Conservation (phyloP, 805 yeast species). For the Maudiozyma serrabonitensis region DNA sequence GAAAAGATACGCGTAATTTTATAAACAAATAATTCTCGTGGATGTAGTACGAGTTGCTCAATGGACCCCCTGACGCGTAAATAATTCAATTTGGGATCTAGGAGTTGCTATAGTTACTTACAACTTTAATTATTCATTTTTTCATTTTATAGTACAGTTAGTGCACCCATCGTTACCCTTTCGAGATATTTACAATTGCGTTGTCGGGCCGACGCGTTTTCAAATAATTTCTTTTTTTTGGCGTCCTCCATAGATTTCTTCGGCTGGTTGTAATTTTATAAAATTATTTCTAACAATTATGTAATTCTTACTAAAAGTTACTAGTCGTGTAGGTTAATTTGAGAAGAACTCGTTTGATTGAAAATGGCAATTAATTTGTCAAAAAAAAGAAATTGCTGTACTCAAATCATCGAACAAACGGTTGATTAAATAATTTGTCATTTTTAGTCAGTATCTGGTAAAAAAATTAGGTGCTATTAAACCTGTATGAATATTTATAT, state of each 20-base stretch:
- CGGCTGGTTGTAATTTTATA: not conserved
- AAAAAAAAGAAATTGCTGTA: no score
- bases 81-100: not conserved
- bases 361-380: no score
- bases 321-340: no score
- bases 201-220: slow-evolving; percentile 1
- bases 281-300: not conserved
- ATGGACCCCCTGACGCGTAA: not conserved
- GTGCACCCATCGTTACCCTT: not conserved
- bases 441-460: no score
- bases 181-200: not conserved
- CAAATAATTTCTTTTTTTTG: not conserved
- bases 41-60: not conserved
- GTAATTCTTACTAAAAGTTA: not conserved
- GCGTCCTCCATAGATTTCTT: not conserved
- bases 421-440: no score
- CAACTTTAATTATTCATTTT: no score
- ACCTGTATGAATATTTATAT: no score
- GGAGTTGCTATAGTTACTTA: not conserved
- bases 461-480: no score
- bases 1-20: not conserved
- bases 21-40: not conserved
- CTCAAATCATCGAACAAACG: no score
- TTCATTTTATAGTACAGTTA: no score
- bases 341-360: no score